phyloP scores from a whole-genome alignment of 139 green algal genomes.

The Coelastrella sp. region DNA sequence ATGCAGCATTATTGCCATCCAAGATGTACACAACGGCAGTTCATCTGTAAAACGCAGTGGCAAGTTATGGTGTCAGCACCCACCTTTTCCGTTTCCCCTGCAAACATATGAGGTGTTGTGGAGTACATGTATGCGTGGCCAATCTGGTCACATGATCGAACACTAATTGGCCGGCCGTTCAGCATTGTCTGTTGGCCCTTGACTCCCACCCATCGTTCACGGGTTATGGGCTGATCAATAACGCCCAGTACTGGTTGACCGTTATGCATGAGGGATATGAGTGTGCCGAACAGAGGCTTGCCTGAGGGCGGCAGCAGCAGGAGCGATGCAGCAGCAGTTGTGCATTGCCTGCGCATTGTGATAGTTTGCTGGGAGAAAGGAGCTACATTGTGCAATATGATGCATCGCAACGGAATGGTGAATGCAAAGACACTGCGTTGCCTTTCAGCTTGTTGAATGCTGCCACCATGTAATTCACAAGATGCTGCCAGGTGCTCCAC shows the following conservation, averaged over 20 bases:
- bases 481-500: no score
- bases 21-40: no score
- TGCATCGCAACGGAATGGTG: no score
- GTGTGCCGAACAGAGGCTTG: slow-evolving; percentile 97
- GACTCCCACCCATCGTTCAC: slow-evolving; percentile 95
- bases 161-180: slow-evolving; percentile 82
- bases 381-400: no score
- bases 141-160: slow-evolving; percentile 60
- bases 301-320: slow-evolving; percentile 65
- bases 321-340: background rate
- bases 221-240: slow-evolving; percentile 94
- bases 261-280: slow-evolving; percentile 92
- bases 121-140: slow-evolving; percentile 60
- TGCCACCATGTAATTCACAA: no score
- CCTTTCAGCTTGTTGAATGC: no score
- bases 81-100: slow-evolving; percentile 46
- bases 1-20: no score
- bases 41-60: background rate
- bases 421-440: no score
- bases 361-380: background rate
- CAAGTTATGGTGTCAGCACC: background rate
- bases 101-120: slow-evolving; percentile 95
- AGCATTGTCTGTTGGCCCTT: slow-evolving; percentile 81
- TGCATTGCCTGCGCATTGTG: no score
- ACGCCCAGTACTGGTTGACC: slow-evolving; percentile 93